Evolutionary conservation across 352 stramenopile genomes (phyloP), one percentile per base, ranked within the genome.

Genomic region (Pythium vanterpoolii): DNA sequence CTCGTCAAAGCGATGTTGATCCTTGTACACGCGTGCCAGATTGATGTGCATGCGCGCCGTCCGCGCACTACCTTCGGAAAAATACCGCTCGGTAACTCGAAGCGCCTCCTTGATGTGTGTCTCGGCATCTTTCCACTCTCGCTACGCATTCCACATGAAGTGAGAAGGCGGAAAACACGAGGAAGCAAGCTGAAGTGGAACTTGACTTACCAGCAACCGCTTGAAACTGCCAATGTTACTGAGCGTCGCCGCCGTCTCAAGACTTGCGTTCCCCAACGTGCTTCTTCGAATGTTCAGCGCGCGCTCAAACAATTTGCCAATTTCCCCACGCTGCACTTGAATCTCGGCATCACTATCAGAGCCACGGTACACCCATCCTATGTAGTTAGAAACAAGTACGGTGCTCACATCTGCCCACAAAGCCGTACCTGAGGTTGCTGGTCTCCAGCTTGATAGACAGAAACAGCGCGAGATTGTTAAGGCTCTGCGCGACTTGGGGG

Each of bases 151-250:
- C 18, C 16, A 56, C 24, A 34, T 21, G 9, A 34, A 55, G 4
- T 39, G 3, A 59, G 18, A 1, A 31, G 11, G 5, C 6, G 38
- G 1, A 9, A 23, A 50, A 5, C 1, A 27, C 4, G 5, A 18
- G 18, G 2, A 47, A n/a, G 10, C 24, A 43, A n/a, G 9, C 26
- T 26, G 40, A 6, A 46, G 40, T 21, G 5, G 5, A 45, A 53
- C n/a, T 18, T 28, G 21, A 62, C 64, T 42, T 59, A 93, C 81
- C 66, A 78, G 69, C 11, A 87, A 63, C 26, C 81, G 78, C 62
- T 91, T 91, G 69, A 87, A 89, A 62, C 87, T 93, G 33, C 84
- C 84, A 26, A 93, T 86, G 48, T 93, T 93, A 65, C 88, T 93
- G 6, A 93, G 55, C 13, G 81, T 93, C 5, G 84, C 77, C 6